Percentiles rank a stretch among this genome's conserved stretches.
These are phyloP conservation scores for Talaromyces verruculosus DNA, from an alignment of 2,329 filamentous ascomycete genomes.

Conservation along the genomic window DNA sequence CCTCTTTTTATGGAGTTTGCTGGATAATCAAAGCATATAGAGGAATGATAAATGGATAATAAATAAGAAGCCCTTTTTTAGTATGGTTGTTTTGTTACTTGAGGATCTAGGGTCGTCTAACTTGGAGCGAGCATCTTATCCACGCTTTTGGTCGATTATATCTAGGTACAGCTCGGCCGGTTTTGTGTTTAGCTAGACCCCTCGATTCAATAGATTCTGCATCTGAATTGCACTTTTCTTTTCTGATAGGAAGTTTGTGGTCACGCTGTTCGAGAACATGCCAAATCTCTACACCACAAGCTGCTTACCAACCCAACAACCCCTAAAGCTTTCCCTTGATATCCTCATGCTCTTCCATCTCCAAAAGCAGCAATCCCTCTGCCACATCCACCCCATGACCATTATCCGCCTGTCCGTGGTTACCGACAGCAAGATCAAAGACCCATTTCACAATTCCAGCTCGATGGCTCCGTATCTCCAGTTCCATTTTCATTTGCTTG, in stretches of 20 bases:
- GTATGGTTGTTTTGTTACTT: too few relatives aligned
- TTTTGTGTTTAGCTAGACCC: too few relatives aligned
- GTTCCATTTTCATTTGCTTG: background rate
- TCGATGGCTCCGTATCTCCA: background rate
- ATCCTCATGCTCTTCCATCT: background rate
- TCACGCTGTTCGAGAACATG: background rate
- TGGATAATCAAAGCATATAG: too few relatives aligned
- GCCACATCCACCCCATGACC: background rate
- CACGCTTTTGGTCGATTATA: background rate
- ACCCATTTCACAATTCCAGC: background rate
- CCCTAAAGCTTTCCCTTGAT: background rate
- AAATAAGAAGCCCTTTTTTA: too few relatives aligned
- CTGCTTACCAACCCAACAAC: background rate
- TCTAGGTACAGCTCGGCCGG: background rate
- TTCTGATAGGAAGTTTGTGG: too few relatives aligned
- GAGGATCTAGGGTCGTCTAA: too few relatives aligned
- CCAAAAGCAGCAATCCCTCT: background rate
- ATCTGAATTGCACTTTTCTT: too few relatives aligned
- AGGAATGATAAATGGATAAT: too few relatives aligned
- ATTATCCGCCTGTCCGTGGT: background rate
- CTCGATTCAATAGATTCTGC: too few relatives aligned
- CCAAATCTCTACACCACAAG: background rate
- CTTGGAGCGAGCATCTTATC: background rate
- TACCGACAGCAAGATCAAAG: background rate
- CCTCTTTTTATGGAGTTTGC: too few relatives aligned